These are phyloP conservation scores for Yamagishiella unicocca DNA, from an alignment of 139 green algal genomes.

Conservation along the genomic window DNA sequence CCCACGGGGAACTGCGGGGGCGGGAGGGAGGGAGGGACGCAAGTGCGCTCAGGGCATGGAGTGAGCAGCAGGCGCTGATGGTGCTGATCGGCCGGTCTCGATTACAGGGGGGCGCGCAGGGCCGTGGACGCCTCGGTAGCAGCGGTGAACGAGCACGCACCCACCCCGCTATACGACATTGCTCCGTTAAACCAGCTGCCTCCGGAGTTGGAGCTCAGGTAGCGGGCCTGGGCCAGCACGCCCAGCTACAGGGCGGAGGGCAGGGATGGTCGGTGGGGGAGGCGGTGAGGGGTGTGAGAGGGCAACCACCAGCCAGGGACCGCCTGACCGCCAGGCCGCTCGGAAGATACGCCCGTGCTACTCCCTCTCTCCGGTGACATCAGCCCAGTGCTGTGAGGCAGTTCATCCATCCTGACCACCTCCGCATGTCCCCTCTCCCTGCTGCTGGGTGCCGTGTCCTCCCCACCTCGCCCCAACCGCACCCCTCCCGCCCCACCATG, in stretches of 20 bases:
- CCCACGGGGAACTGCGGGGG: background rate
- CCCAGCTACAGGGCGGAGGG: background rate
- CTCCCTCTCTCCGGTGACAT: too few relatives aligned
- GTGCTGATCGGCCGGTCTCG: too few relatives aligned
- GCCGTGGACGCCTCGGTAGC: background rate
- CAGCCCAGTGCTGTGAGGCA: too few relatives aligned
- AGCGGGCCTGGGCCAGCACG: constrained; percentile 10
- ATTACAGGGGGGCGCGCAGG: background rate
- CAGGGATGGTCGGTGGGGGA: background rate
- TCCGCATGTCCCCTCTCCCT: too few relatives aligned
- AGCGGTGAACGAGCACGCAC: background rate
- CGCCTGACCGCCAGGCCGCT: too few relatives aligned
- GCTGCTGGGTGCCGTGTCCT: background rate
- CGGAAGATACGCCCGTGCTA: too few relatives aligned
- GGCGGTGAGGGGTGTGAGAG: background rate
- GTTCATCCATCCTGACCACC: too few relatives aligned
- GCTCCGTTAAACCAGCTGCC: constrained; percentile 54
- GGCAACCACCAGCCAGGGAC: too few relatives aligned
- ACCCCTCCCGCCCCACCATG: constrained; percentile 14
- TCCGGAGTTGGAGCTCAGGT: constrained; percentile 52
- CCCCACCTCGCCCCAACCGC: too few relatives aligned
- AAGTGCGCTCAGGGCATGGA: too few relatives aligned
- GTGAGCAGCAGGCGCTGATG: too few relatives aligned
- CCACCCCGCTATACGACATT: constrained; percentile 41
- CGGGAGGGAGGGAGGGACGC: too few relatives aligned